Evolutionary conservation across 352 stramenopile species (phyloP).

Genomic region (Blastocystis sp.): DNA sequence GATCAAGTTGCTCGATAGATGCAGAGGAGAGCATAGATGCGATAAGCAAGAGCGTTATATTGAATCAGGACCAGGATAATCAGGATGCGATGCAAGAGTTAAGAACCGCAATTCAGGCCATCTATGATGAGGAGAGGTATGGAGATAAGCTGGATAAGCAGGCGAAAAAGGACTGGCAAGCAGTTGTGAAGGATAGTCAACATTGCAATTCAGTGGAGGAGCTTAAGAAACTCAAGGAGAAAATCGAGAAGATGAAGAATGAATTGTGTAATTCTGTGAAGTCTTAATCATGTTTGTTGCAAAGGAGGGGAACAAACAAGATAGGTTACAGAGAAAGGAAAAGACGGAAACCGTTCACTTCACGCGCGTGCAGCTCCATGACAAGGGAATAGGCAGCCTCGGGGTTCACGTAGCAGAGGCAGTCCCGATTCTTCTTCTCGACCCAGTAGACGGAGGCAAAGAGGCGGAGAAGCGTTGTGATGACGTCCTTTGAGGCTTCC

Average conservation of each 20-base stretch:
- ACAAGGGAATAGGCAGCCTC: not conserved
- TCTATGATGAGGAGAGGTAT: not conserved
- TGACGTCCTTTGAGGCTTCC: not conserved
- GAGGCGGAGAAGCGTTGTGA: not conserved
- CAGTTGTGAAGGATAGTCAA: no score
- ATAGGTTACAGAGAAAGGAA: not conserved
- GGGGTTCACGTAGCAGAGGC: not conserved
- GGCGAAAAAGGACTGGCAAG: no score
- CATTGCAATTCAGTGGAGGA: no score
- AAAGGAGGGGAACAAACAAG: not conserved
- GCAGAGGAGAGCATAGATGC: no score
- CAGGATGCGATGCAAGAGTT: not conserved
- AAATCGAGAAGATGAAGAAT: no score
- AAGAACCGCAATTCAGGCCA: not conserved
- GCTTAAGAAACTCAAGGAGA: no score
- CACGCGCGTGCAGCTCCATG: not conserved
- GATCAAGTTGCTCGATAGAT: no score
- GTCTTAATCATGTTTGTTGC: not conserved
- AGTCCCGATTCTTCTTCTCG: not conserved
- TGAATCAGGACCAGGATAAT: not conserved
- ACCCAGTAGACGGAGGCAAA: not conserved
- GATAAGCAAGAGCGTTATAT: not conserved
- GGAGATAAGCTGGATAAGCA: no score
- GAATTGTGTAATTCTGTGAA: no score
- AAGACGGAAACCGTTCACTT: not conserved